Evolutionary conservation across 306 rosid genomes (phyloP).

Genomic region (Sphenostylis stenocarpa): DNA sequence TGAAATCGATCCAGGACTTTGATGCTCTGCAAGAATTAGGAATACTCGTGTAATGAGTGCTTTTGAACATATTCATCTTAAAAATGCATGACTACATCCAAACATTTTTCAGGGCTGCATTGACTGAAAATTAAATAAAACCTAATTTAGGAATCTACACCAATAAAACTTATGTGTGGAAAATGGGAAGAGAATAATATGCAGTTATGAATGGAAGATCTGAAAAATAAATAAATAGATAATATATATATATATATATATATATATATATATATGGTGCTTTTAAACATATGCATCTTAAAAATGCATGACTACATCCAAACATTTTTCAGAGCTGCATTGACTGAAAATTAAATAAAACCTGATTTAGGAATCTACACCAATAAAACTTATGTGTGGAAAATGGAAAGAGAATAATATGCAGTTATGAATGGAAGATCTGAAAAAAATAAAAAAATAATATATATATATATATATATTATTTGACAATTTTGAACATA

Average conservation of each 20-base stretch:
- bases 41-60: slow-evolving; percentile 3
- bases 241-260: not conserved
- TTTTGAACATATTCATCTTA: not conserved
- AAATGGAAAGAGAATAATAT: not conserved
- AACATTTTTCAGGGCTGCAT: not conserved
- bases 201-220: not conserved
- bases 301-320: slow-evolving; percentile 12
- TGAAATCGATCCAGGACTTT: slow-evolving; percentile 41
- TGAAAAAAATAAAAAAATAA: no score
- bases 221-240: no score
- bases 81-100: slow-evolving; percentile 12
- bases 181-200: not conserved
- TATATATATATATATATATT: not conserved
- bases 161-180: not conserved
- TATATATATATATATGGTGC: no score
- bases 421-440: not conserved
- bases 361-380: not conserved
- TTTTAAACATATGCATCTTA: not conserved
- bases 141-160: not conserved
- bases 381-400: not conserved
- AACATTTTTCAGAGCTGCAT: not conserved
- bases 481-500: slow-evolving; percentile 2
- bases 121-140: not conserved
- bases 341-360: not conserved
- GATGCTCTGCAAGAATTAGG: slow-evolving; percentile 49